These are phyloP conservation scores for Suhomyces faveliae DNA, from an alignment of 805 yeast genomes.

Conservation along the genomic window DNA sequence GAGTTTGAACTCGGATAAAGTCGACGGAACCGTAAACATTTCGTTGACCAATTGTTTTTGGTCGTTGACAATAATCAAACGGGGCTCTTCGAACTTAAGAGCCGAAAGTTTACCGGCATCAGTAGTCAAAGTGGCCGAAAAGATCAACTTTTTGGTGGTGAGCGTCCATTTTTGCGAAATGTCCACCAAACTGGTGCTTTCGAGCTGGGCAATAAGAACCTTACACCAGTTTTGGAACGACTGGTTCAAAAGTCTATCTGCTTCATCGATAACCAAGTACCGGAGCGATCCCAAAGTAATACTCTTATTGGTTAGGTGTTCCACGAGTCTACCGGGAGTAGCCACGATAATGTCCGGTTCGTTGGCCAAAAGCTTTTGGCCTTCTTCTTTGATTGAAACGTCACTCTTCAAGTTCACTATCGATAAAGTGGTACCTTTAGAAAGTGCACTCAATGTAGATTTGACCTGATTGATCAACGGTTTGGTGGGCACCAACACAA, in stretches of 20 bases:
- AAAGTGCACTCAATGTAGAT: constrained; percentile 55
- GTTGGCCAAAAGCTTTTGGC: constrained; percentile 40
- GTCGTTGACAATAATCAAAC: constrained; percentile 70
- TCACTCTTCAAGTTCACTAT: constrained; percentile 59
- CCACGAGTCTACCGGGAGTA: constrained; percentile 84
- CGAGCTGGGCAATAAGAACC: constrained; percentile 44
- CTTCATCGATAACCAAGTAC: constrained; percentile 75
- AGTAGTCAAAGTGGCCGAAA: constrained; percentile 91
- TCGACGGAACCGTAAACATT: constrained; percentile 59
- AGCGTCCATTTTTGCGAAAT: constrained; percentile 34
- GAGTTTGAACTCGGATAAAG: constrained; percentile 47
- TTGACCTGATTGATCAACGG: constrained; percentile 84
- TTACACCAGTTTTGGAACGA: constrained; percentile 91
- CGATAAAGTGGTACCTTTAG: constrained; percentile 67
- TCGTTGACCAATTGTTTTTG: constrained; percentile 47
- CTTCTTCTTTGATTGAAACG: constrained; percentile 61
- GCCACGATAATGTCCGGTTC: constrained; percentile 67
- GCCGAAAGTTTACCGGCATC: constrained; percentile 84
- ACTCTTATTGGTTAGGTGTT: constrained; percentile 50
- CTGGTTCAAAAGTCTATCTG: constrained; percentile 80
- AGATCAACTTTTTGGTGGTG: constrained; percentile 62
- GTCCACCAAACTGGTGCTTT: constrained; percentile 13
- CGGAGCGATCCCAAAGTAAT: constrained; percentile 53
- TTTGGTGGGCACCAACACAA: constrained; percentile 85
- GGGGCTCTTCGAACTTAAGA: constrained; percentile 68